Evolutionary conservation across 306 rosid species (phyloP).

Genomic region (Vicia faba): DNA sequence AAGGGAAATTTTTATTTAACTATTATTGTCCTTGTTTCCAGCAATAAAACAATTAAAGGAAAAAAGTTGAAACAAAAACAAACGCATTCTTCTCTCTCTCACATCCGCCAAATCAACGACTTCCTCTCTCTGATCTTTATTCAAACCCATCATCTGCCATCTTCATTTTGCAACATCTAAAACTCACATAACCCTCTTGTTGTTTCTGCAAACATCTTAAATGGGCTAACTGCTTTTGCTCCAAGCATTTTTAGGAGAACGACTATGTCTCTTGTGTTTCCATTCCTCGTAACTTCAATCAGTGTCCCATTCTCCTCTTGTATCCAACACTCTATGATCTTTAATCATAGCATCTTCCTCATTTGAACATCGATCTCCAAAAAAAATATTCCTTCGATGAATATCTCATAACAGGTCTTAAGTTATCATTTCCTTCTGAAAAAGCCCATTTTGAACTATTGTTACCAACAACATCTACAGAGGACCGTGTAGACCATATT

Average conservation of each 20-base stretch:
- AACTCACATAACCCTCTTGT: too few species aligned
- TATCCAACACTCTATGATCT: conserved; percentile 53
- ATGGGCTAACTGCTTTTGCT: too few species aligned
- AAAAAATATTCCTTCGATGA: conserved; percentile 61
- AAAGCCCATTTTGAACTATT: conserved; percentile 66
- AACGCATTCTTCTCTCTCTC: too few species aligned
- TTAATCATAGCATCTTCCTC: conserved; percentile 54
- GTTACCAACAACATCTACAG: conserved; percentile 59
- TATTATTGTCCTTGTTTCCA: too few species aligned
- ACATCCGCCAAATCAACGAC: too few species aligned
- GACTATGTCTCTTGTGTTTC: conserved; percentile 61
- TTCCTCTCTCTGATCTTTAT: too few species aligned
- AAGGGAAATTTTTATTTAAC: too few species aligned
- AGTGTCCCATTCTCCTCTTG: conserved; percentile 59
- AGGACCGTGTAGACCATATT: conserved; percentile 58
- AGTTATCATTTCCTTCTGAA: conserved; percentile 56
- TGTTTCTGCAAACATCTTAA: too few species aligned
- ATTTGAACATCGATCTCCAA: conserved; percentile 66
- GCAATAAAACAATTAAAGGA: too few species aligned
- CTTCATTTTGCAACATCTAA: too few species aligned
- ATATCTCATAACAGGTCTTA: conserved; percentile 50
- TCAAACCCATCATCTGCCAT: too few species aligned
- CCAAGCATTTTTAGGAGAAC: conserved; percentile 73
- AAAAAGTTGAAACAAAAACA: too few species aligned
- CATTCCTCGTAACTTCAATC: conserved; percentile 74